These are phyloP conservation scores for Cruciata laevipes DNA, from an alignment of 257 asterid species.

Conservation along the genomic window DNA sequence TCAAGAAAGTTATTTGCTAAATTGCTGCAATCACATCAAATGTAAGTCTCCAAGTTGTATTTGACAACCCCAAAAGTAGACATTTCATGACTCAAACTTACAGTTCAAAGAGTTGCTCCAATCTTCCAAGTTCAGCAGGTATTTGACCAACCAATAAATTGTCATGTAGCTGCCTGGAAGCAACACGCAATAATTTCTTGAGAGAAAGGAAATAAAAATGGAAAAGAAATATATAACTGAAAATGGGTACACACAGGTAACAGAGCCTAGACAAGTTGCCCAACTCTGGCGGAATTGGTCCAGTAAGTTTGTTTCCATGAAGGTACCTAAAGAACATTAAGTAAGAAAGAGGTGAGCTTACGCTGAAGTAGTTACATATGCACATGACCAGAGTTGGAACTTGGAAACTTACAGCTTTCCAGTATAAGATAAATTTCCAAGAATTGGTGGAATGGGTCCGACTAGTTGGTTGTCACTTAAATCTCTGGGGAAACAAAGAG, in stretches of 20 bases:
- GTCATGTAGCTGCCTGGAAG: constrained; percentile 81
- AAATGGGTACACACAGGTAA: constrained; percentile 53
- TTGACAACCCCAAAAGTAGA: neutral
- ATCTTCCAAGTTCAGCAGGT: constrained; percentile 81
- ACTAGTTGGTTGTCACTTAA: constrained; percentile 84
- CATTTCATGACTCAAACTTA: constrained; percentile 28
- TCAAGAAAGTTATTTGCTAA: constrained; percentile 76
- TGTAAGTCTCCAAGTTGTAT: neutral
- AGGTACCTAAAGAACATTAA: constrained; percentile 48
- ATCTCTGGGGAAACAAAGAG: constrained; percentile 47
- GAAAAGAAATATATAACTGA: neutral
- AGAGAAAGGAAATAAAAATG: neutral
- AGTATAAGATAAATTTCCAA: constrained; percentile 92
- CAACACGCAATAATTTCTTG: neutral
- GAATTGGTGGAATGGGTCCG: constrained; percentile 77
- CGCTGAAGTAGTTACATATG: neutral
- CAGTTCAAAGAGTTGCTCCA: constrained; percentile 94
- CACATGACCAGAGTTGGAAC: neutral
- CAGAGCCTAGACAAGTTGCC: constrained; percentile 95
- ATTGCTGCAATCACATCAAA: constrained; percentile 43
- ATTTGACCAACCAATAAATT: constrained; percentile 69
- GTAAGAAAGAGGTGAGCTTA: neutral
- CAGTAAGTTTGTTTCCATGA: constrained; percentile 94
- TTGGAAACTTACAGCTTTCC: constrained; percentile 75
- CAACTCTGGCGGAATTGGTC: constrained; percentile 75